These are phyloP conservation scores for Blastobotrys elegans DNA, from an alignment of 1,139 yeast species.

Conservation along the genomic window DNA sequence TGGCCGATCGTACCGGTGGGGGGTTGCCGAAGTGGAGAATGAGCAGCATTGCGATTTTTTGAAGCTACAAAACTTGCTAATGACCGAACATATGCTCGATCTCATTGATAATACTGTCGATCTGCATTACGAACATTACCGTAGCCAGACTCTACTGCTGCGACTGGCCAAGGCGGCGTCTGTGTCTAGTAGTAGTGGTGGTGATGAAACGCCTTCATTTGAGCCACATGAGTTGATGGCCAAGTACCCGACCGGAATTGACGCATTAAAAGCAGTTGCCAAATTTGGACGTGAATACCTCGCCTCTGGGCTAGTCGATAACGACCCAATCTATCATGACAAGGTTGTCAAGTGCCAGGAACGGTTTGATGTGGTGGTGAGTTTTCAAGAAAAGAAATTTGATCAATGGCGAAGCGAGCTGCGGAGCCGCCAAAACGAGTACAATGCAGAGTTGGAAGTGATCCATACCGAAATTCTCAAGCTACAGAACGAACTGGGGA, in stretches of 20 bases:
- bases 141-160: conserved; percentile 62
- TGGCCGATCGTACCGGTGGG: conserved; percentile 73
- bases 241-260: conserved; percentile 30
- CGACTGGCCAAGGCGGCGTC: conserved; percentile 50
- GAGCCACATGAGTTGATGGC: conserved; percentile 1
- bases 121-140: conserved; percentile 73
- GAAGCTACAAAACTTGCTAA: conserved; percentile 50
- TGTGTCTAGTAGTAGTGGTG: too few species aligned
- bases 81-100: conserved; percentile 69
- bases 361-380: conserved; percentile 46
- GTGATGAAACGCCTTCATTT: background rate
- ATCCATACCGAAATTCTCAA: conserved; percentile 33
- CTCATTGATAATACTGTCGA: conserved; percentile 76
- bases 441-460: conserved; percentile 52
- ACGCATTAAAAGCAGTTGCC: conserved; percentile 39
- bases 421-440: conserved; percentile 48
- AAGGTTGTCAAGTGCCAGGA: conserved; percentile 44
- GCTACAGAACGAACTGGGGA: background rate
- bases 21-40: conserved; percentile 65
- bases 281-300: conserved; percentile 37
- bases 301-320: conserved; percentile 39
- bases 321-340: conserved; percentile 47
- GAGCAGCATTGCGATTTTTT: conserved; percentile 60
- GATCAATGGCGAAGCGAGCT: conserved; percentile 62
- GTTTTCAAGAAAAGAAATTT: conserved; percentile 55